phyloP scores from a whole-genome alignment of 208 protist genomes.

The Lotmaria passim region DNA sequence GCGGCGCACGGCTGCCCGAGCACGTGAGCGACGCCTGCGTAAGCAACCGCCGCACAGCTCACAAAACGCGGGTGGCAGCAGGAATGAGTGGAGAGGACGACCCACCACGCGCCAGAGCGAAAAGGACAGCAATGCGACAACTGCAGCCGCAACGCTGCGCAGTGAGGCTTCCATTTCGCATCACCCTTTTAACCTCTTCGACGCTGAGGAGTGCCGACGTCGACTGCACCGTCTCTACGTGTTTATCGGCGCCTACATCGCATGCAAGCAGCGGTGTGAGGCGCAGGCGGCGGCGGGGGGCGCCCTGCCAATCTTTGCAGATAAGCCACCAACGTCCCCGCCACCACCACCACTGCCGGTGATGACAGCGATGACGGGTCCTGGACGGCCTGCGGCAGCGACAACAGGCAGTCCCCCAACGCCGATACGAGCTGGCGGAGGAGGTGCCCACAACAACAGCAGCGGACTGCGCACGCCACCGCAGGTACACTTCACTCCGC shows the following conservation, averaged over 20 bases:
- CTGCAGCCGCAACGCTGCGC: background rate
- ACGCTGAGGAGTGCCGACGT: slow-evolving; percentile 59
- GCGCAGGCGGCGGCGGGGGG: slow-evolving; percentile 27
- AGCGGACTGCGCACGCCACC: background rate
- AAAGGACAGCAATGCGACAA: background rate
- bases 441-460: background rate
- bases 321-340: background rate
- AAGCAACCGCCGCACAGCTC: background rate
- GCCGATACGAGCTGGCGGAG: background rate
- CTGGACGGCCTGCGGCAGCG: background rate
- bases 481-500: background rate
- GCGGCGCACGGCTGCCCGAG: slow-evolving; percentile 5
- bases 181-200: slow-evolving; percentile 56
- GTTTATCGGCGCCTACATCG: slow-evolving; percentile 50
- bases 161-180: slow-evolving; percentile 20
- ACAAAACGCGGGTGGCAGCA: background rate
- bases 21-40: slow-evolving; percentile 5
- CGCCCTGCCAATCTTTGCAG: slow-evolving; percentile 8
- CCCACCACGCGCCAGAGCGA: background rate
- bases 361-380: background rate
- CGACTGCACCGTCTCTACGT: slow-evolving; percentile 54
- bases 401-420: slow-evolving; percentile 4
- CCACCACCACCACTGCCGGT: background rate
- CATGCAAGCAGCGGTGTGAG: slow-evolving; percentile 28
- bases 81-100: background rate